Percentiles rank a stretch among this genome's conserved stretches.
phyloP scores from a whole-genome alignment of 306 rosid genomes.

The Medicago arabica region DNA sequence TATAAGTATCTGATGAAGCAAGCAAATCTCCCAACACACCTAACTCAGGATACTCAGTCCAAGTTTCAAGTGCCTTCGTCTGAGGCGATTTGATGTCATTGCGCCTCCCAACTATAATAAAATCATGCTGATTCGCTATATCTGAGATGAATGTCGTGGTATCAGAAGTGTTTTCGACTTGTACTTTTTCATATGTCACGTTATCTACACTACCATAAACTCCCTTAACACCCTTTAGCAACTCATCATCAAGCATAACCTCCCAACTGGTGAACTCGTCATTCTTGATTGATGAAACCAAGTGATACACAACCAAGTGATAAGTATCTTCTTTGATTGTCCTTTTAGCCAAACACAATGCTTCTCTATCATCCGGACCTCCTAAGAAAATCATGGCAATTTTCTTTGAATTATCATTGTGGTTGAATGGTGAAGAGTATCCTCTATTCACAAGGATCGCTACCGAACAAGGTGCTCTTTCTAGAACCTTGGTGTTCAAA shows the following conservation, averaged over 20 bases:
- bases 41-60: slow-evolving; percentile 19
- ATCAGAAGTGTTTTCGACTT: neutral
- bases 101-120: slow-evolving; percentile 11
- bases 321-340: neutral
- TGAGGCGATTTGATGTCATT: slow-evolving; percentile 12
- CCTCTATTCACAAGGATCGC: slow-evolving; percentile 16
- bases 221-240: neutral
- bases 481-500: slow-evolving; percentile 2
- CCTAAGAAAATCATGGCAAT: slow-evolving; percentile 18
- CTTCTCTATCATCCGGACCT: slow-evolving; percentile 21
- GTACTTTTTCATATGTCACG: neutral
- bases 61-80: neutral
- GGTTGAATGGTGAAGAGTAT: neutral
- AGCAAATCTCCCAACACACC: slow-evolving; percentile 33
- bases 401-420: neutral
- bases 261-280: neutral
- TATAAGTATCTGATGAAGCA: slow-evolving; percentile 21
- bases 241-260: slow-evolving; percentile 8
- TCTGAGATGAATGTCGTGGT: neutral
- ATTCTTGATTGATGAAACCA: neutral
- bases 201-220: neutral
- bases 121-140: neutral
- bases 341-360: slow-evolving; percentile 21
- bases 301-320: slow-evolving; percentile 12
- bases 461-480: slow-evolving; percentile 12